Conservation (phyloP, 2,329 filamentous ascomycete species). For the Ceratocystis colombiana region DNA sequence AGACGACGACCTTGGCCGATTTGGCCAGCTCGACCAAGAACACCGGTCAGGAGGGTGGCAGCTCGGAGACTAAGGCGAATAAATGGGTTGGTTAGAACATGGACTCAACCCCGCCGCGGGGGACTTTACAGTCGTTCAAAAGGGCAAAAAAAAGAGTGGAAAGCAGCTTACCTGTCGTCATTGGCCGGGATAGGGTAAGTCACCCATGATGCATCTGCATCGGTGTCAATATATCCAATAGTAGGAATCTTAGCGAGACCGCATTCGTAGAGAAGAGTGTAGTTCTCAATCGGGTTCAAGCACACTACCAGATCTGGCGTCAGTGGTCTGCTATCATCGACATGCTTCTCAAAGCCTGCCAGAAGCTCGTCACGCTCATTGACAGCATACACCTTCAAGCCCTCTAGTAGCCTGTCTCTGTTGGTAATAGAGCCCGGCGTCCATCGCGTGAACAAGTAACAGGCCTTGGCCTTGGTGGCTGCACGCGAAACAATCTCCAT, state of each 20-base stretch:
- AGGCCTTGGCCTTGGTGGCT: conserved; percentile 65
- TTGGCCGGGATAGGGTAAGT: conserved; percentile 96
- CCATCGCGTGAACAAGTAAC: conserved; percentile 89
- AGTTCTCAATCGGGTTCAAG: conserved; percentile 88
- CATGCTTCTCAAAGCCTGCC: conserved; percentile 54
- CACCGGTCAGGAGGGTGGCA: conserved; percentile 70
- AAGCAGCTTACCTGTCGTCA: conserved; percentile 64
- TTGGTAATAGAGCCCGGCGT: conserved; percentile 87
- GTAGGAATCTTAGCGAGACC: conserved; percentile 80
- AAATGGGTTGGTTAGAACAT: conserved; percentile 26
- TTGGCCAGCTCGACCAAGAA: conserved; percentile 75
- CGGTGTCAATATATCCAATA: conserved; percentile 88
- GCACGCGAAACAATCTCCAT: conserved; percentile 70
- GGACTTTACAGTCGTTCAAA: neutral
- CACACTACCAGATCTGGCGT: conserved; percentile 86
- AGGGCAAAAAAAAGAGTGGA: neutral
- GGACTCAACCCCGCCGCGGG: neutral
- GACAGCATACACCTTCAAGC: conserved; percentile 61
- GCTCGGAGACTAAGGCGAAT: conserved; percentile 56
- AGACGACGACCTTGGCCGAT: conserved; percentile 60
- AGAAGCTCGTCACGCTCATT: conserved; percentile 58
- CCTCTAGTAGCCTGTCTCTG: conserved; percentile 72
- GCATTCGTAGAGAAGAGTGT: conserved; percentile 82
- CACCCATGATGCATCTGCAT: conserved; percentile 83
- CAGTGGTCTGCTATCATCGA: conserved; percentile 54